These are phyloP conservation scores for Tilletia setariae DNA, from an alignment of 1,284 basidiomycete genomes.

Conservation along the genomic window DNA sequence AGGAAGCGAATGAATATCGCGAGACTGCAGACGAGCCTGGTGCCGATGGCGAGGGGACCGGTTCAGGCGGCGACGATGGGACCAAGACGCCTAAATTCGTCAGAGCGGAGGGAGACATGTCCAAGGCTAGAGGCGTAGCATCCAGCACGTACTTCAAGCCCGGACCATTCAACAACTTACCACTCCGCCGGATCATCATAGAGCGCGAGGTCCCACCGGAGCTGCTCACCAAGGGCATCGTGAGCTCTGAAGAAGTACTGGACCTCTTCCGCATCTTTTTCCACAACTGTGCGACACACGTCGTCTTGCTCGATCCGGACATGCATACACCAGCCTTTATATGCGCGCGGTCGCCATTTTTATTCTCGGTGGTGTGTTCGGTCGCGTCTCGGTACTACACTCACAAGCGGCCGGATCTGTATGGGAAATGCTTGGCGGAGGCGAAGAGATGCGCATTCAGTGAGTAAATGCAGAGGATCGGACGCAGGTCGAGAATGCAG, in stretches of 20 bases:
- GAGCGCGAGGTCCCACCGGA: conserved; percentile 80
- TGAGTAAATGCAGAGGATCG: conserved; percentile 56
- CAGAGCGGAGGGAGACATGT: neutral
- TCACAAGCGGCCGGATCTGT: conserved; percentile 71
- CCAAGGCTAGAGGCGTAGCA: conserved; percentile 68
- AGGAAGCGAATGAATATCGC: neutral
- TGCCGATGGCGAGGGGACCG: neutral
- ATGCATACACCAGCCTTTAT: conserved; percentile 53
- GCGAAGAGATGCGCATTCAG: conserved; percentile 84
- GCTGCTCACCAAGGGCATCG: conserved; percentile 74
- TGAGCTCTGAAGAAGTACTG: conserved; percentile 74
- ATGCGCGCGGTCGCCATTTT: conserved; percentile 50
- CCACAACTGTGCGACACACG: conserved; percentile 55
- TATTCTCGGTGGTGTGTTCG: conserved; percentile 68
- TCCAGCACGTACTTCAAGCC: conserved; percentile 92
- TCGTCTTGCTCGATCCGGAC: conserved; percentile 48
- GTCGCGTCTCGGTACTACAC: conserved; percentile 87
- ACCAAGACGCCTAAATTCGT: conserved; percentile 7
- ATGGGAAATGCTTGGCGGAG: conserved; percentile 73
- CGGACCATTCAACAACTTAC: conserved; percentile 60
- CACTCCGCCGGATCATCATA: conserved; percentile 74
- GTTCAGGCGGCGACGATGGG: neutral
- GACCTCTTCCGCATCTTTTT: conserved; percentile 86
- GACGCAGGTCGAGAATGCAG: neutral
- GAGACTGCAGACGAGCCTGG: neutral